Evolutionary conservation across 345 rosid genomes (phyloP).

Genomic region (Citrus reticulata): DNA sequence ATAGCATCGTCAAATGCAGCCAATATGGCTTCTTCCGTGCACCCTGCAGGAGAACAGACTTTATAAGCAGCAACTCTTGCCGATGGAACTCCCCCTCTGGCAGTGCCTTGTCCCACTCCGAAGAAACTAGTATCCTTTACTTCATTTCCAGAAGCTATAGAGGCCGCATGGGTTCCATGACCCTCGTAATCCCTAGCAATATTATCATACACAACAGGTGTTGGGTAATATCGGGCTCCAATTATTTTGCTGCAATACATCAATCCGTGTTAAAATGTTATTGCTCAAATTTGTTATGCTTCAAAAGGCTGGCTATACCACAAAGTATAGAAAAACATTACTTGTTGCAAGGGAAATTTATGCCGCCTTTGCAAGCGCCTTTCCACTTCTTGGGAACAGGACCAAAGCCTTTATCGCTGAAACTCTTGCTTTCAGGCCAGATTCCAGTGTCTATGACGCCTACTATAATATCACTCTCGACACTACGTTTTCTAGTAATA

Average conservation of each 20-base stretch:
- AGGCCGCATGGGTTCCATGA: slow-evolving; percentile 64
- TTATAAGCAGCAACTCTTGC: slow-evolving; percentile 46
- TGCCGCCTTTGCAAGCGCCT: no score
- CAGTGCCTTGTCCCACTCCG: slow-evolving; percentile 50
- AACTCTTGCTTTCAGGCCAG: no score
- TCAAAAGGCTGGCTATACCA: no score
- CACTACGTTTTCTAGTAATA: no score
- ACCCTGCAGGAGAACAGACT: slow-evolving; percentile 4
- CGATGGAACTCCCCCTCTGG: slow-evolving; percentile 57
- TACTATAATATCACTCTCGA: no score
- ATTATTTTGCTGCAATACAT: slow-evolving; percentile 8
- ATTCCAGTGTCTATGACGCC: no score
- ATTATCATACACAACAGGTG: fast-evolving
- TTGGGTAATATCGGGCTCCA: slow-evolving; percentile 32
- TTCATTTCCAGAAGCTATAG: slow-evolving; percentile 55
- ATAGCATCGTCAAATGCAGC: slow-evolving; percentile 63
- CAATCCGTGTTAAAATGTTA: no score
- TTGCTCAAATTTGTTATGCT: no score
- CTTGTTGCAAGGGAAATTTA: no score
- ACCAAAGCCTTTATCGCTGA: no score
- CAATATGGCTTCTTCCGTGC: not conserved
- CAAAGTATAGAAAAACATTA: no score
- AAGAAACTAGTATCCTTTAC: slow-evolving; percentile 33
- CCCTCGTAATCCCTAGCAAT: slow-evolving; percentile 21
- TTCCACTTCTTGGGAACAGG: no score